phyloP scores from a whole-genome alignment of 2,329 filamentous ascomycete genomes.

The Moelleriella libera region DNA sequence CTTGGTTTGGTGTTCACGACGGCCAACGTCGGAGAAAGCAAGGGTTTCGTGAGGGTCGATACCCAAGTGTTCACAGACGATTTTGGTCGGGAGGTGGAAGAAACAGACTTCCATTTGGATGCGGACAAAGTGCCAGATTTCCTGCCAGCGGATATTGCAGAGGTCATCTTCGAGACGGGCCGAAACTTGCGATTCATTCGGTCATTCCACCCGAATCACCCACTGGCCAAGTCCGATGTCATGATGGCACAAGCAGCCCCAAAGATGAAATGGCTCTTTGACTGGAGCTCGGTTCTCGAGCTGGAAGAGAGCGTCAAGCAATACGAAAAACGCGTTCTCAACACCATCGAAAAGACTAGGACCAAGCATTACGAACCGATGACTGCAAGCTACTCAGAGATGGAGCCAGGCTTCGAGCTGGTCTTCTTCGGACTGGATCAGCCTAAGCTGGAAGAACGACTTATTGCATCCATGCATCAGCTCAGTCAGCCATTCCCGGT shows the following conservation, averaged over 20 bases:
- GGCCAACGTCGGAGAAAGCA: slow-evolving; percentile 25
- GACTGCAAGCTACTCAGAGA: background rate
- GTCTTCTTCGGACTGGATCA: slow-evolving; percentile 35
- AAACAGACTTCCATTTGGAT: slow-evolving; percentile 49
- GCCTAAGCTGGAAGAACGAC: slow-evolving; percentile 28
- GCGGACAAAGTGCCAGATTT: slow-evolving; percentile 56
- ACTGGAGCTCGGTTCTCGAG: slow-evolving; percentile 53
- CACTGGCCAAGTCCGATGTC: slow-evolving; percentile 41
- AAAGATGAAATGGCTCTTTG: slow-evolving; percentile 51
- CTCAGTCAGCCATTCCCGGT: slow-evolving; percentile 19
- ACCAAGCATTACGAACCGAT: too few relatives aligned
- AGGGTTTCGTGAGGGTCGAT: slow-evolving; percentile 47
- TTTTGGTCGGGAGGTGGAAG: slow-evolving; percentile 39
- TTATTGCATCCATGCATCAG: slow-evolving; percentile 35
- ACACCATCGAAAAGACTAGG: slow-evolving; percentile 8
- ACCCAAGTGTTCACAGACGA: slow-evolving; percentile 42
- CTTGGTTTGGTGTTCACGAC: slow-evolving; percentile 38
- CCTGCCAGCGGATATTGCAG: slow-evolving; percentile 53
- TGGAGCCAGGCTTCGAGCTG: slow-evolving; percentile 12
- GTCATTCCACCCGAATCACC: slow-evolving; percentile 56
- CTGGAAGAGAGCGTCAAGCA: slow-evolving; percentile 43
- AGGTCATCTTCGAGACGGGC: slow-evolving; percentile 65
- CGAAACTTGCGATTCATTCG: slow-evolving; percentile 61
- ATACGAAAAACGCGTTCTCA: slow-evolving; percentile 17
- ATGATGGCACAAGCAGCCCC: slow-evolving; percentile 36